Percentiles rank a stretch among this genome's conserved stretches.
Conservation (phyloP, 306 rosid species). For the Medicago ruthenica region DNA sequence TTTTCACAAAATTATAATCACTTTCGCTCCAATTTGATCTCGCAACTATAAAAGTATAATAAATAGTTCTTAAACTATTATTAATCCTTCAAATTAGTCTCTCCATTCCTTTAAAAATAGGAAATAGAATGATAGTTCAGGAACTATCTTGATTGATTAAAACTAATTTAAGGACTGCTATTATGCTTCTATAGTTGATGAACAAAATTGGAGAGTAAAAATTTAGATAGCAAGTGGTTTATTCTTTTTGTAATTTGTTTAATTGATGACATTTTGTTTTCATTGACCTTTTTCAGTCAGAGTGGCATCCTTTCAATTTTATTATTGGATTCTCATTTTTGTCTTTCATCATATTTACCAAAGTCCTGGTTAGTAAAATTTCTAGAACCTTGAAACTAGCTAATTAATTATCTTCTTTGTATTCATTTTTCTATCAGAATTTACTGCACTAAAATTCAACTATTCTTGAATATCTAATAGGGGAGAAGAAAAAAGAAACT, state of each 20-base stretch:
- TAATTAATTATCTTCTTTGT: not conserved
- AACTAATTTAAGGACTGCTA: no score
- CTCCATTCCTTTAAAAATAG: no score
- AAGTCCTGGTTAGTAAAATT: constrained; percentile 57
- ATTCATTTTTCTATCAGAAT: constrained; percentile 8
- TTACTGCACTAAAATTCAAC: not conserved
- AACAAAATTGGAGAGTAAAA: no score
- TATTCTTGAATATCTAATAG: constrained; percentile 42
- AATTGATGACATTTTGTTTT: constrained; percentile 8
- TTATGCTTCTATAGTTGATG: no score
- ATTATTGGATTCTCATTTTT: constrained; percentile 68
- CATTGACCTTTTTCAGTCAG: constrained; percentile 39
- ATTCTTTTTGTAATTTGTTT: not conserved
- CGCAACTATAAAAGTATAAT: no score
- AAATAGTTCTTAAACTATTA: no score
- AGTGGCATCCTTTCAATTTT: constrained; percentile 66
- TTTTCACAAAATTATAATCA: no score
- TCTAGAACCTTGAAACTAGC: not conserved
- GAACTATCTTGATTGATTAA: no score
- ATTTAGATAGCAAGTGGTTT: no score
- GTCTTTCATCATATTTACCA: constrained; percentile 58
- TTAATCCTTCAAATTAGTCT: no score
- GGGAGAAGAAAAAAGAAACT: constrained; percentile 65
- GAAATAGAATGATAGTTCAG: no score
- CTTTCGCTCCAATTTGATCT: no score